Percentiles rank a stretch among this genome's conserved stretches.
These are phyloP conservation scores for Hanseniaspora thailandica DNA, from an alignment of 805 yeast genomes.

Conservation along the genomic window DNA sequence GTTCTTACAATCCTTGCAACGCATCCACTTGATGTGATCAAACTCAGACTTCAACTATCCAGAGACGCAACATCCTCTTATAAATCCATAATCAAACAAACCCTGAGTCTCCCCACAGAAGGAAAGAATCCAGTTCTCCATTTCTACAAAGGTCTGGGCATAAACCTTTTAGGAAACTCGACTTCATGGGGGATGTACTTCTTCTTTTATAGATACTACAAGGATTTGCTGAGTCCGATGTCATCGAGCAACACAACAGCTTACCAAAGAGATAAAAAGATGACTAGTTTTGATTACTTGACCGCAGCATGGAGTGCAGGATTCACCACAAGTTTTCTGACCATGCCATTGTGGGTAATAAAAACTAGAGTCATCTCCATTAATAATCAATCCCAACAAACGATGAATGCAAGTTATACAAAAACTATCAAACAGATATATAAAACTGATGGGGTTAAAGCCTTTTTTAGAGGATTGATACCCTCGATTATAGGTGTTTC, in stretches of 20 bases:
- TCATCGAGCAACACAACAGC: slow-evolving; percentile 10
- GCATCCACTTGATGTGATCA: slow-evolving; percentile 83
- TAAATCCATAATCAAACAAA: slow-evolving; percentile 20
- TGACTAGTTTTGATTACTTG: slow-evolving; percentile 38
- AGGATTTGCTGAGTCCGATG: slow-evolving; percentile 1
- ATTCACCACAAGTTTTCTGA: slow-evolving; percentile 53
- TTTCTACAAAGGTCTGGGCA: slow-evolving; percentile 63
- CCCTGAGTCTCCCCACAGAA: neutral
- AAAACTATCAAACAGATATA: slow-evolving; percentile 33
- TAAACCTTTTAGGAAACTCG: slow-evolving; percentile 74
- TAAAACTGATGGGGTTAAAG: slow-evolving; percentile 43
- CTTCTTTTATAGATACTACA: slow-evolving; percentile 44
- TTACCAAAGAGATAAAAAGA: slow-evolving; percentile 25
- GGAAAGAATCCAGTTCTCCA: slow-evolving; percentile 21
- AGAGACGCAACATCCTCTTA: slow-evolving; percentile 26
- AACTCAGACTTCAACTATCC: slow-evolving; percentile 67
- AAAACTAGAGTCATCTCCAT: slow-evolving; percentile 75
- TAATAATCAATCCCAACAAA: slow-evolving; percentile 17
- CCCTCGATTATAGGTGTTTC: slow-evolving; percentile 73
- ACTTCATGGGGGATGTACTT: slow-evolving; percentile 86
- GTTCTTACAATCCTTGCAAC: slow-evolving; percentile 63
- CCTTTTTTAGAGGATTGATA: slow-evolving; percentile 61
- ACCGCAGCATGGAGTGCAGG: slow-evolving; percentile 62
- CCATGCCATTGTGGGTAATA: slow-evolving; percentile 93
- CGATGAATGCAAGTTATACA: slow-evolving; percentile 15